phyloP scores from a whole-genome alignment of 805 yeast species.

The Kodamaea restingae region DNA sequence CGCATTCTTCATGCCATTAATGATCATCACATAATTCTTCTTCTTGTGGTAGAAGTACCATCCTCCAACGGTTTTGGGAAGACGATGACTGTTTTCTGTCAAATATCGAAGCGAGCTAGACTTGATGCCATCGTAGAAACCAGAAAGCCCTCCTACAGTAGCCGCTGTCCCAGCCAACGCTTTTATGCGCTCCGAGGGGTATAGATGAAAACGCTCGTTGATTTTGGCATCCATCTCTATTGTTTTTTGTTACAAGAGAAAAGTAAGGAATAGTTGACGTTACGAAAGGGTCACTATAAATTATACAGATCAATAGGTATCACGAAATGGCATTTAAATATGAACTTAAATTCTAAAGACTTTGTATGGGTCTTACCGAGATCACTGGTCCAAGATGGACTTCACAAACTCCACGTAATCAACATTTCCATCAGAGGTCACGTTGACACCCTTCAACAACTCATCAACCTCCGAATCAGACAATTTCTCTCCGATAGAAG shows the following conservation, averaged over 20 bases:
- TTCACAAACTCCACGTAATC: constrained; percentile 94
- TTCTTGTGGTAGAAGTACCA: constrained; percentile 88
- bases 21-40: constrained; percentile 69
- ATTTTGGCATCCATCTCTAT: constrained; percentile 8
- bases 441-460: constrained; percentile 89
- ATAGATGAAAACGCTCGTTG: constrained; percentile 48
- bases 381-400: constrained; percentile 81
- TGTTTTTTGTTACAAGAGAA: background rate
- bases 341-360: background rate
- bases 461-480: constrained; percentile 92
- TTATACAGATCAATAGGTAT: background rate
- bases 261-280: background rate
- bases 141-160: constrained; percentile 46
- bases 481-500: constrained; percentile 93
- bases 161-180: constrained; percentile 38
- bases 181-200: constrained; percentile 43
- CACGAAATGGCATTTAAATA: background rate
- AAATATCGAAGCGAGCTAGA: constrained; percentile 55
- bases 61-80: constrained; percentile 73
- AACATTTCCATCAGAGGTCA: constrained; percentile 89
- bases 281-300: background rate
- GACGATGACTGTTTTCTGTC: constrained; percentile 77
- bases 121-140: constrained; percentile 58
- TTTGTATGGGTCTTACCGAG: background rate
- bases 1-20: constrained; percentile 50